Evolutionary conservation across 371 early-diverging fungal species (phyloP).

Genomic region (Mucor mucedo): DNA sequence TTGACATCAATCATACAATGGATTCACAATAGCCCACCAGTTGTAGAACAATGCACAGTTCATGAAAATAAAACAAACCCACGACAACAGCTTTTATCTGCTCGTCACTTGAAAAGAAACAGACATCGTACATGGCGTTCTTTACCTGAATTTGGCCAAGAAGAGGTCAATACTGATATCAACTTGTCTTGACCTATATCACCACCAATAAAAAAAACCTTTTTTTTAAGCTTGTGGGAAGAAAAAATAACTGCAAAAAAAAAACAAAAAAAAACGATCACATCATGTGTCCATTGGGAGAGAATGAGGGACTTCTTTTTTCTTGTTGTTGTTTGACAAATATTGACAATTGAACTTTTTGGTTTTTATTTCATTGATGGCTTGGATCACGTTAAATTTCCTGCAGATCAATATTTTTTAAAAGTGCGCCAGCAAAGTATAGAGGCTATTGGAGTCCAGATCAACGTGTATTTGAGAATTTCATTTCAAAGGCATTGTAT

Average conservation of each 20-base stretch:
- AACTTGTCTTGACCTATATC: neutral
- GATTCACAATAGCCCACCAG: slow-evolving; percentile 3
- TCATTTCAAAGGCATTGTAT: too few species aligned
- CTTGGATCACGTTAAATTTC: too few species aligned
- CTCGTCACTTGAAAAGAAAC: slow-evolving; percentile 24
- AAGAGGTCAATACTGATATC: neutral
- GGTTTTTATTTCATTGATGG: too few species aligned
- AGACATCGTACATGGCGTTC: slow-evolving; percentile 9
- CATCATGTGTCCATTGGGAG: too few species aligned
- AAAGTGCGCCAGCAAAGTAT: too few species aligned
- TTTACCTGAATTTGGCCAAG: slow-evolving; percentile 18
- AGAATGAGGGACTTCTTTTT: too few species aligned
- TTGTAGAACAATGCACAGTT: neutral
- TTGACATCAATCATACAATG: slow-evolving; percentile 13
- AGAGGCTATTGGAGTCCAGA: too few species aligned
- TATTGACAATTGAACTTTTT: too few species aligned
- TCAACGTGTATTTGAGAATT: too few species aligned
- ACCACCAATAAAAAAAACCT: too few species aligned
- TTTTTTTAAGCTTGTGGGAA: neutral
- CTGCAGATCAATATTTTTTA: too few species aligned
- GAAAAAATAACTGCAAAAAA: neutral
- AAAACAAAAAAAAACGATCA: neutral
- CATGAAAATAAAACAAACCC: slow-evolving; percentile 20
- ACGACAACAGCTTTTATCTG: slow-evolving; percentile 21
- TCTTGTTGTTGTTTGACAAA: too few species aligned